These are phyloP conservation scores for Pythium phragmitis DNA, from an alignment of 352 stramenopile genomes.

Conservation along the genomic window DNA sequence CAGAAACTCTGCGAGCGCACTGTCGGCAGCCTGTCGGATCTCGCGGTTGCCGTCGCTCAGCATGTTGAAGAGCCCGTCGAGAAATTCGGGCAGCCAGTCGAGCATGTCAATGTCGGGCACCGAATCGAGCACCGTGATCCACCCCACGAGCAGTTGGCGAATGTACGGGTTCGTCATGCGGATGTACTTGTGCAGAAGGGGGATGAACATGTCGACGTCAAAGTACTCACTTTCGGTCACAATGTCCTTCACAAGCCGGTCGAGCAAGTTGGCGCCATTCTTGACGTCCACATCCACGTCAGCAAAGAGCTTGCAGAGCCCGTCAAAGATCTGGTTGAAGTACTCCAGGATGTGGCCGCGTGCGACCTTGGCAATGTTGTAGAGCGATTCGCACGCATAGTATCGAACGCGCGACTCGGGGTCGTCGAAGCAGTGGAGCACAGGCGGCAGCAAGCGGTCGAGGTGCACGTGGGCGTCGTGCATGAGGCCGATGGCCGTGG, in stretches of 20 bases:
- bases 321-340: slow-evolving; percentile 99
- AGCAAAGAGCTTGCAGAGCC: slow-evolving; percentile 94
- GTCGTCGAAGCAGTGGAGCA: slow-evolving; percentile 99
- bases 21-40: slow-evolving; percentile 96
- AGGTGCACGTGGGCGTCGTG: slow-evolving; percentile 90
- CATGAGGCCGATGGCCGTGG: slow-evolving; percentile 97
- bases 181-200: slow-evolving; percentile 99
- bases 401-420: slow-evolving; percentile 97
- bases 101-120: slow-evolving; percentile 99
- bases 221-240: slow-evolving; percentile 98
- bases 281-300: slow-evolving; percentile 99
- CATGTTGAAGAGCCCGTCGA: slow-evolving; percentile 99
- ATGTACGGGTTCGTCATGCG: slow-evolving; percentile 99
- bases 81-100: slow-evolving; percentile 96
- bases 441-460: slow-evolving; percentile 93
- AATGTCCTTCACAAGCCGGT: slow-evolving; percentile 97
- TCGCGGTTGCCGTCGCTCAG: slow-evolving; percentile 98
- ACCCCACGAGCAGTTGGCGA: slow-evolving; percentile 96
- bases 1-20: slow-evolving; percentile 93
- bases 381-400: slow-evolving; percentile 99
- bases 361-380: slow-evolving; percentile 99
- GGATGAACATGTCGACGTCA: slow-evolving; percentile 99
- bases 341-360: slow-evolving; percentile 94
- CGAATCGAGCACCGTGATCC: slow-evolving; percentile 98
- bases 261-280: slow-evolving; percentile 92